Percentiles rank a stretch among this genome's conserved stretches.
phyloP scores from a whole-genome alignment of 345 rosid species.

The Salix viminalis region DNA sequence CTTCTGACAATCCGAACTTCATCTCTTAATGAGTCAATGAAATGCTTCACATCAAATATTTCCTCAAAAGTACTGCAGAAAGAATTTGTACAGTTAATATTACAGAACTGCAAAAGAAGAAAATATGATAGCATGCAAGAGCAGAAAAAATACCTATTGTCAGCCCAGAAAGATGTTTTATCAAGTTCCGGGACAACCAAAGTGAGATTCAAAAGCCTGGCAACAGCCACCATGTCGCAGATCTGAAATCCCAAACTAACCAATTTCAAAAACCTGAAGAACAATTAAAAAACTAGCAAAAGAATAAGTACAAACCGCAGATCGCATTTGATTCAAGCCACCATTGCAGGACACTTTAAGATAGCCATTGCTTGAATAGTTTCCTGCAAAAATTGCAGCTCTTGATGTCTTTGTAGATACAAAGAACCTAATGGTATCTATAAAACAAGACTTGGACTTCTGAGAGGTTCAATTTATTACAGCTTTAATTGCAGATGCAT shows the following conservation, averaged over 20 bases:
- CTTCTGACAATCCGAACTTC: constrained; percentile 78
- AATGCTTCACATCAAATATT: constrained; percentile 82
- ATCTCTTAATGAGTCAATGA: constrained; percentile 88
- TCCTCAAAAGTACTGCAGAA: constrained; percentile 88
- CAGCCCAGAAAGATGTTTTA: constrained; percentile 96
- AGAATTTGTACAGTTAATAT: constrained; percentile 14
- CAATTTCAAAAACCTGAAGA: constrained; percentile 14
- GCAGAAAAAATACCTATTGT: constrained; percentile 60
- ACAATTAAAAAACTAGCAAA: constrained; percentile 11
- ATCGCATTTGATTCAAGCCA: constrained; percentile 96
- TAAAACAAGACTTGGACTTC: background rate
- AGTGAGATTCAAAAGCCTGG: constrained; percentile 87
- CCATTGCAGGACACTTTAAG: constrained; percentile 86
- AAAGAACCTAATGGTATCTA: background rate
- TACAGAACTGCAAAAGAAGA: background rate
- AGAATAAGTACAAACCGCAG: constrained; percentile 58
- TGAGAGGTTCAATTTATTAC: background rate
- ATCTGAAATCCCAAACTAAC: constrained; percentile 45
- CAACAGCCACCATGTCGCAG: constrained; percentile 87
- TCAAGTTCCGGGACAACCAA: constrained; percentile 95
- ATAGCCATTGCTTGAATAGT: constrained; percentile 75
- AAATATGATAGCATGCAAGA: background rate
- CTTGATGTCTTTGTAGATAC: background rate
- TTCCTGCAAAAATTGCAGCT: constrained; percentile 43
- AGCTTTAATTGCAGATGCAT: background rate